Evolutionary conservation across 345 rosid genomes (phyloP).

Genomic region (Passiflora organensis): DNA sequence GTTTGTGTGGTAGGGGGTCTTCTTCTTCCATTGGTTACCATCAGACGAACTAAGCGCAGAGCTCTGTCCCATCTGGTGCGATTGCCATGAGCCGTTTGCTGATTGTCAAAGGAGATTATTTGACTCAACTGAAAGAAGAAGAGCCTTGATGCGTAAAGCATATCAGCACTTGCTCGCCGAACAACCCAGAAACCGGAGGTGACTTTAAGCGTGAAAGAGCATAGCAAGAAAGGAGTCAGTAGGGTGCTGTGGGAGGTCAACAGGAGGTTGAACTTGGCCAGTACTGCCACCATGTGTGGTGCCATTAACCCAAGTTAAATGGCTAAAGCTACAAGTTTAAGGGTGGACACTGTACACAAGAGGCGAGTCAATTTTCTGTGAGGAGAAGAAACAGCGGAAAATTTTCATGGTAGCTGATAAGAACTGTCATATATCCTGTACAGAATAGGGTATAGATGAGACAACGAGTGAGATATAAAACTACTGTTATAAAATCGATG

Average conservation of each 20-base stretch:
- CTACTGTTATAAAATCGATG: too few relatives aligned
- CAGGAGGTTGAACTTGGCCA: constrained; percentile 25
- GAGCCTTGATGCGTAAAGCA: constrained; percentile 24
- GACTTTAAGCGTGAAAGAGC: constrained; percentile 25
- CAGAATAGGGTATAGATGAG: too few relatives aligned
- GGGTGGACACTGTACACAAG: background rate
- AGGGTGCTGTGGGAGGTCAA: constrained; percentile 12
- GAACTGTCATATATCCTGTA: background rate
- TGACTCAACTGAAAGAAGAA: constrained; percentile 30
- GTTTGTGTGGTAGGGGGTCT: constrained; percentile 1
- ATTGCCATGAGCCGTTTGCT: background rate
- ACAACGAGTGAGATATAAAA: too few relatives aligned
- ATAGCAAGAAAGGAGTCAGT: constrained; percentile 14
- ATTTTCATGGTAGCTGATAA: background rate
- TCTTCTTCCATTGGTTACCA: constrained; percentile 15
- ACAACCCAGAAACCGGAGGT: constrained; percentile 12
- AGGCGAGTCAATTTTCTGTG: background rate
- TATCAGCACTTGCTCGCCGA: constrained; percentile 8
- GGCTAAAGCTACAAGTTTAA: background rate
- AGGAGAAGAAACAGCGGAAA: background rate
- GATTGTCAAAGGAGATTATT: constrained; percentile 20
- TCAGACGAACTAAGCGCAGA: constrained; percentile 21
- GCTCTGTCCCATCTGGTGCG: constrained; percentile 22
- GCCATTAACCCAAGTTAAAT: background rate
- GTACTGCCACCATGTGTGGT: constrained; percentile 15